phyloP scores from a whole-genome alignment of 2,329 filamentous ascomycete genomes.

The Phoma sp. region DNA sequence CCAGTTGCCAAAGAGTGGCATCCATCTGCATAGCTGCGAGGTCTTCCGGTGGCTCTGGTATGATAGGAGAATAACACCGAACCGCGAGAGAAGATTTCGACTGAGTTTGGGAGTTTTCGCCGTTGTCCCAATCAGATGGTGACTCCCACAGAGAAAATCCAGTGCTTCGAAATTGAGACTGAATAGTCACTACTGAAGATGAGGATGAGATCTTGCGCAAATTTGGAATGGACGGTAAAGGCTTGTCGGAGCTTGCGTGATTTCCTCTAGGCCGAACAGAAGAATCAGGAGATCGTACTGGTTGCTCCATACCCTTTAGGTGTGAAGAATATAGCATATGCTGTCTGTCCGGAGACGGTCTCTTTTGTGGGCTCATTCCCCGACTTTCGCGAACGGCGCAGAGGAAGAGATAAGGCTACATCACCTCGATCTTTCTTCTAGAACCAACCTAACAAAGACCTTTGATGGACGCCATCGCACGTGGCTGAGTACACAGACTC shows the following conservation, averaged over 20 bases:
- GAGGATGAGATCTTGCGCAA: constrained; percentile 5
- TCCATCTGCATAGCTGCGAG: constrained; percentile 20
- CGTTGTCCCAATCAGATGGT: constrained; percentile 35
- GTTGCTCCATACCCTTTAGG: constrained; percentile 43
- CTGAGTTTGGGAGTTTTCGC: not conserved
- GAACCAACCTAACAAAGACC: constrained; percentile 42
- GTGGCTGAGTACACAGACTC: constrained; percentile 27
- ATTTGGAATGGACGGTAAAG: constrained; percentile 34
- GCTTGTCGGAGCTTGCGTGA: constrained; percentile 25
- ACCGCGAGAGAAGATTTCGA: not conserved
- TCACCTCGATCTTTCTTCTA: constrained; percentile 27
- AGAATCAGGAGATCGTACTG: constrained; percentile 42
- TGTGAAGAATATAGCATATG: constrained; percentile 31
- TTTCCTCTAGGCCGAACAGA: constrained; percentile 35
- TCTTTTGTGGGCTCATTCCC: constrained; percentile 35
- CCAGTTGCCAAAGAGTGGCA: constrained; percentile 15
- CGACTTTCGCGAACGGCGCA: constrained; percentile 24
- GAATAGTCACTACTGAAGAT: constrained; percentile 5
- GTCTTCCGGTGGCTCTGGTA: constrained; percentile 41
- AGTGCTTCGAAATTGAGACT: not conserved
- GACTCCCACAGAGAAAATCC: constrained; percentile 33
- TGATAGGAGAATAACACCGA: constrained; percentile 30
- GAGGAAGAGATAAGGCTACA: constrained; percentile 8
- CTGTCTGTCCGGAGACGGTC: constrained; percentile 33
- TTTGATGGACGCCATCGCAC: constrained; percentile 19